phyloP scores from a whole-genome alignment of 495 filamentous ascomycete species.

The Xylaria nigripes region DNA sequence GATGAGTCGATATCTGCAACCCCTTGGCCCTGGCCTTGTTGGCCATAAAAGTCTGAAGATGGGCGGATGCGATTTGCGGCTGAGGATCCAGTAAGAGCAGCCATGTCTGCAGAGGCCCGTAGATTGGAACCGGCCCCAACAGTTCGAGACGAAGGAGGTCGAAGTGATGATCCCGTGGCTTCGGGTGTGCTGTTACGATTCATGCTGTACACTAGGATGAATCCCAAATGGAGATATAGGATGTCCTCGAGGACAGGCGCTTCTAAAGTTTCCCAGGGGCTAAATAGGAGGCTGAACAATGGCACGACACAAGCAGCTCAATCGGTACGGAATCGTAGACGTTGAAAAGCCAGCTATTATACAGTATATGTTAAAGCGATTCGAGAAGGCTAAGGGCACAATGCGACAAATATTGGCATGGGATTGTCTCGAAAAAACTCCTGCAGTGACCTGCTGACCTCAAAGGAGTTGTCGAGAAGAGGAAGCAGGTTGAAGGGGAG shows the following conservation, averaged over 20 bases:
- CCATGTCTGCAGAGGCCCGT: conserved; percentile 95
- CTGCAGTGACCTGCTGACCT: conserved; percentile 93
- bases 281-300: background rate
- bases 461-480: conserved; percentile 57
- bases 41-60: conserved; percentile 88
- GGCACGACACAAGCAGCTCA: background rate
- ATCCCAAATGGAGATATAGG: background rate
- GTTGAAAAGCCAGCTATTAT: background rate
- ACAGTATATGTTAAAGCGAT: background rate
- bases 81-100: conserved; percentile 67
- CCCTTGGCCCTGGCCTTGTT: conserved; percentile 57
- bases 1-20: conserved; percentile 56
- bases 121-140: conserved; percentile 75
- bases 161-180: conserved; percentile 73
- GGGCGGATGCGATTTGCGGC: conserved; percentile 80
- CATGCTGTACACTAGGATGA: conserved; percentile 40
- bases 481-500: conserved; percentile 28
- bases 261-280: background rate
- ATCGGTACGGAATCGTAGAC: background rate
- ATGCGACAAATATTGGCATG: conserved; percentile 18
- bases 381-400: conserved; percentile 8
- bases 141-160: conserved; percentile 78
- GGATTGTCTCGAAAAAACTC: conserved; percentile 48
- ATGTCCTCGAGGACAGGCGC: background rate
- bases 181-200: conserved; percentile 98